Conservation (phyloP, 306 rosid genomes). For the Trifolium subterraneum region DNA sequence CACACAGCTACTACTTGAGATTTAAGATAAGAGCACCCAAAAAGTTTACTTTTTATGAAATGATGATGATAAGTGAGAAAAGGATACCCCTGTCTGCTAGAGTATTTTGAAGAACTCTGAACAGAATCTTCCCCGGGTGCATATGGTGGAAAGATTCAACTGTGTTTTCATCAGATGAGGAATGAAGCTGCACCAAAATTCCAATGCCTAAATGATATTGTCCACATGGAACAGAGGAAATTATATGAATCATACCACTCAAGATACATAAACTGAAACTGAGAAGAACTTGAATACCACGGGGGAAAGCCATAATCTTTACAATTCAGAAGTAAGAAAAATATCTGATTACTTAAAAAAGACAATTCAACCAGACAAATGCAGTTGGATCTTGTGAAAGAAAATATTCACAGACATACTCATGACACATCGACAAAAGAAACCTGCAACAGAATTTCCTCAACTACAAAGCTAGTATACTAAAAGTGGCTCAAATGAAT, state of each 20-base stretch:
- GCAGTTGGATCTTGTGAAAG: constrained; percentile 20
- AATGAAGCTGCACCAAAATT: constrained; percentile 71
- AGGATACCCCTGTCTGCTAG: constrained; percentile 66
- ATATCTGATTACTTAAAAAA: neutral
- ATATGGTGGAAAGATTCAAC: constrained; percentile 54
- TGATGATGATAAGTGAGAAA: constrained; percentile 24
- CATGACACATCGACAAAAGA: constrained; percentile 25
- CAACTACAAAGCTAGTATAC: neutral
- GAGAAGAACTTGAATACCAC: constrained; percentile 22
- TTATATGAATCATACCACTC: constrained; percentile 3
- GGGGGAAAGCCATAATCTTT: neutral
- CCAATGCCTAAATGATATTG: constrained; percentile 38
- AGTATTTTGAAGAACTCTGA: constrained; percentile 60
- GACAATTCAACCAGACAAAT: constrained; percentile 26
- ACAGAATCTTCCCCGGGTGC: constrained; percentile 54
- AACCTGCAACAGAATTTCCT: constrained; percentile 18
- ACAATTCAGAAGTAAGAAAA: constrained; percentile 9
- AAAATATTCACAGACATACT: constrained; percentile 3
- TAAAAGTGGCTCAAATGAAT: constrained; percentile 14
- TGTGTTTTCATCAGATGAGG: constrained; percentile 62
- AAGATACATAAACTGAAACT: constrained; percentile 33
- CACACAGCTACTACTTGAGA: constrained; percentile 10
- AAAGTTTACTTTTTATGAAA: constrained; percentile 21
- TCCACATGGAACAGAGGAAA: constrained; percentile 11
- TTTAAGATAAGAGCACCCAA: constrained; percentile 33